Evolutionary conservation across 2,329 filamentous ascomycete genomes (phyloP).

Genomic region (Verticillium dahliae): DNA sequence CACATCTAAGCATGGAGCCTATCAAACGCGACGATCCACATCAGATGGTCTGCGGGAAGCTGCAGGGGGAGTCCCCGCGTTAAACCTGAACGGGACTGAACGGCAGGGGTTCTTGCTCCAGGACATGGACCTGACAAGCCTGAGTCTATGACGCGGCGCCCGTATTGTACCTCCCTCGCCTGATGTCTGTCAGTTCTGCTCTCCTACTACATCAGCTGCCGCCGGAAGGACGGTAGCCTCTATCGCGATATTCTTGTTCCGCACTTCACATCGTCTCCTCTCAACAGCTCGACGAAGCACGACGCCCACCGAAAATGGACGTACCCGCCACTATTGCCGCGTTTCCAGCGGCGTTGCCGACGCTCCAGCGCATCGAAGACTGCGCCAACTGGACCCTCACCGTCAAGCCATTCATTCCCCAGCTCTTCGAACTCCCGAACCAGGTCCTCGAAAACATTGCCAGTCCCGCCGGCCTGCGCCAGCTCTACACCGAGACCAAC

Average conservation of each 20-base stretch:
- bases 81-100: not conserved
- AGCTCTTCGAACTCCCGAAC: constrained; percentile 64
- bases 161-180: not conserved
- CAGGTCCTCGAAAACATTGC: constrained; percentile 54
- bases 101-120: not conserved
- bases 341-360: constrained; percentile 52
- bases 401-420: constrained; percentile 66
- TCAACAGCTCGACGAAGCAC: not conserved
- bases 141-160: not conserved
- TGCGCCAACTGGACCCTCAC: constrained; percentile 71
- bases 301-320: not conserved
- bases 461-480: constrained; percentile 54
- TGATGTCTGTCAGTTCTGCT: not conserved
- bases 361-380: constrained; percentile 63
- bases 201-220: not conserved
- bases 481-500: constrained; percentile 79
- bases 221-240: not conserved
- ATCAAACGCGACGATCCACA: not conserved
- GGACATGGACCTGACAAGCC: not conserved
- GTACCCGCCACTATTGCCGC: not conserved
- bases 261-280: not conserved
- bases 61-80: not conserved
- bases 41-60: not conserved
- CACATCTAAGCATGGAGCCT: not conserved
- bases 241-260: not conserved